phyloP scores from a whole-genome alignment of 2,329 filamentous ascomycete species.

The Magnaporthiopsis rhizophila region DNA sequence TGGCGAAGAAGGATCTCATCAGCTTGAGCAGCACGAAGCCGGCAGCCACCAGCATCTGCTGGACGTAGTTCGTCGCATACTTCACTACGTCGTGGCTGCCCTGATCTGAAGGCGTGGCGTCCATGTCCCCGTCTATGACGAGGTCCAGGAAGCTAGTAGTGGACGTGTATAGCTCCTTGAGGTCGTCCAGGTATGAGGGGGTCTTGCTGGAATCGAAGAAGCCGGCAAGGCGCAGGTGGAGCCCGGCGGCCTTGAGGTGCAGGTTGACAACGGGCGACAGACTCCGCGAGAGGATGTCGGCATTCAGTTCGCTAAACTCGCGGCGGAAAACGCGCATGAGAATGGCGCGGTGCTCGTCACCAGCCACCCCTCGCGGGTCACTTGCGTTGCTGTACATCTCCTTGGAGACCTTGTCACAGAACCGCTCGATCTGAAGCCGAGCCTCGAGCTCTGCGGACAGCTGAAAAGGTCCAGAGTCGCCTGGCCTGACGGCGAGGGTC shows the following conservation, averaged over 20 bases:
- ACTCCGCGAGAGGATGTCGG: constrained; percentile 49
- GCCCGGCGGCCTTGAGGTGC: constrained; percentile 62
- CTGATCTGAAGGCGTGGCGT: constrained; percentile 29
- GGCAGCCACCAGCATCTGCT: constrained; percentile 79
- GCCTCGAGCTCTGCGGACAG: constrained; percentile 57
- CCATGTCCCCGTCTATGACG: constrained; percentile 46
- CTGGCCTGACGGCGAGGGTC: constrained; percentile 56
- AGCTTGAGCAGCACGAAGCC: constrained; percentile 72
- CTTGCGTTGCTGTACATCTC: constrained; percentile 73
- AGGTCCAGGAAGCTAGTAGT: constrained; percentile 62
- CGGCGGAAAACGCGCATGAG: constrained; percentile 58
- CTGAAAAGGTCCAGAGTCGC: constrained; percentile 51
- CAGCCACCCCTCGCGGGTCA: constrained; percentile 61
- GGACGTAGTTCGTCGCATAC: constrained; percentile 67
- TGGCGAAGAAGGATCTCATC: constrained; percentile 67
- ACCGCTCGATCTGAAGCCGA: constrained; percentile 63
- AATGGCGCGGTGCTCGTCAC: constrained; percentile 59
- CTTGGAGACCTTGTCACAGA: constrained; percentile 70
- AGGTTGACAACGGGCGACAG: constrained; percentile 53
- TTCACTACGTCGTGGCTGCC: constrained; percentile 48
- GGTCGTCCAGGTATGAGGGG: constrained; percentile 62
- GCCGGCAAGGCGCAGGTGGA: constrained; percentile 70
- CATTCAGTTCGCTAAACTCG: constrained; percentile 56
- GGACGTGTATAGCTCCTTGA: constrained; percentile 68
- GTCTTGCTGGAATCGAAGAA: constrained; percentile 74